Base-by-base conservation (phyloP, 2,329 filamentous ascomycete genomes). In the Byssochlamys sp. region DNA sequence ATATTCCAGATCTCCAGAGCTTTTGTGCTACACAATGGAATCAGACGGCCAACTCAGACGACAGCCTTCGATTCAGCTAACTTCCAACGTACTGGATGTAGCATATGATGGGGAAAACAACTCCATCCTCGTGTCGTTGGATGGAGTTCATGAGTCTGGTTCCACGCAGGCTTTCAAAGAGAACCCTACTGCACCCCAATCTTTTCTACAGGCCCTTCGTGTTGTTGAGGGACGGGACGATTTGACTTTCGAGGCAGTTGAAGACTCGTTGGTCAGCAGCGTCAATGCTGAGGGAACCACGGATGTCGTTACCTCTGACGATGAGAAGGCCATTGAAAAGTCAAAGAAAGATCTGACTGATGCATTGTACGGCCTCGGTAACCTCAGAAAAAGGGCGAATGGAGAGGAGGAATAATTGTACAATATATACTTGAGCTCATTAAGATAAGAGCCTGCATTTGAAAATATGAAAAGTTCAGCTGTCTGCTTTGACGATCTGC, bases 51-150 rank as follows among this genome's bases (percentile, higher is more conserved):
- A 68, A 12, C 75, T 90, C 48, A 70, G 75, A 7, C 75, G 81
- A 60, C 69, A 71, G 6, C 73, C 78, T 52, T 80, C 79, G 54
- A 66, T 90, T 55, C 70, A 76, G 45, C 70, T 90, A 3, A 76
- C 79, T 2, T 87, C 87, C 6, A 90, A 89, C 64, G 81, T 85
- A 0, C 79, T 92, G 3, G 82, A 85, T 66, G 65, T 82, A n/a
- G 65, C 73, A 19, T 55, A 59, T n/a, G 56, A 67, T 10, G 63
- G 66, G 48, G 66, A 70, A 7, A 61, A 65, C 10, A 65, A 65
- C 54, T 67, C 64, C 5, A 62, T 78, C 50, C 55, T 81, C 26
- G 73, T 84, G 39, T 81, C 82, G 0, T 70, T 84, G 53, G 83
- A 85, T 64, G 76, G 75, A 45, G 66, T 81, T 55, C 81, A 83